These are phyloP conservation scores for Backusella parvicylindrica DNA, from an alignment of 192 early-diverging fungal species.

Conservation along the genomic window DNA sequence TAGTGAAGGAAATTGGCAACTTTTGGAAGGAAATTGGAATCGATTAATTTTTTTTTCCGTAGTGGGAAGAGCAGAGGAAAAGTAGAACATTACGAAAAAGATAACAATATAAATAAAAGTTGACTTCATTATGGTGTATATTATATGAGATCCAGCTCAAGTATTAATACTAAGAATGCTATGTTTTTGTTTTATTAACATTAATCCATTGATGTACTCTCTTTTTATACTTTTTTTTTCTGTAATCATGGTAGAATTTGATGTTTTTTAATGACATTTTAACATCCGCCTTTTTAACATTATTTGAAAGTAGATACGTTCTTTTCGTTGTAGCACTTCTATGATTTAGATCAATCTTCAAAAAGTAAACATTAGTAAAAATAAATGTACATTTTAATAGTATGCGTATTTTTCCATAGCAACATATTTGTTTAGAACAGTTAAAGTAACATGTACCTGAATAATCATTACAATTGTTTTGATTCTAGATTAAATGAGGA, in stretches of 20 bases:
- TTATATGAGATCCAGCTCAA: not conserved
- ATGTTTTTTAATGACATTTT: not conserved
- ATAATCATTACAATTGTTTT: not conserved
- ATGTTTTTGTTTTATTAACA: not conserved
- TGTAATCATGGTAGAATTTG: not conserved
- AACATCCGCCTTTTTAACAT: not conserved
- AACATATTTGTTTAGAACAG: not conserved
- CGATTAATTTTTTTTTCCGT: too few relatives aligned
- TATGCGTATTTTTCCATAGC: not conserved
- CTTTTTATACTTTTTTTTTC: not conserved
- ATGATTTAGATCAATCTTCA: not conserved
- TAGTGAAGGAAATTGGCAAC: too few relatives aligned
- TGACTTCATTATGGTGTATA: not conserved
- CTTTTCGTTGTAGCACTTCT: not conserved
- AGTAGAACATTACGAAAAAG: not conserved
- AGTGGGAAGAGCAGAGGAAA: slow-evolving; percentile 4
- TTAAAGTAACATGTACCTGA: not conserved
- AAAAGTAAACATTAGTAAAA: not conserved
- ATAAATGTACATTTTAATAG: too few relatives aligned
- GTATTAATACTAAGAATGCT: not conserved
- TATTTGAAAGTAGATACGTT: not conserved
- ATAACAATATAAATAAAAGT: not conserved
- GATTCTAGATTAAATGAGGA: not conserved
- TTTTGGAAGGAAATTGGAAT: too few relatives aligned
- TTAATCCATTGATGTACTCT: not conserved